Evolutionary conservation across 306 rosid genomes (phyloP).

Genomic region (Acacia acuminata): DNA sequence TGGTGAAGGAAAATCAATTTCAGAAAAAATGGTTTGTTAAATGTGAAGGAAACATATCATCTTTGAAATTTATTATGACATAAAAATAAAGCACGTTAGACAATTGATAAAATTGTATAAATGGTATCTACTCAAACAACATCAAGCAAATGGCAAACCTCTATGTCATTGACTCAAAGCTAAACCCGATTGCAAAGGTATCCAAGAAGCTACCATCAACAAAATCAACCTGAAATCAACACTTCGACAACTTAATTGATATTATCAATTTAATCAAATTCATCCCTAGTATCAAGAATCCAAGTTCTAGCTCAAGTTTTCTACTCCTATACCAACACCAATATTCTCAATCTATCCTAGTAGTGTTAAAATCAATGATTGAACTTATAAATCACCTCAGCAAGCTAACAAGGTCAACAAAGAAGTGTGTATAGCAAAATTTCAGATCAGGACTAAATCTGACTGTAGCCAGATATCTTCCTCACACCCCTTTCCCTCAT

Average conservation of each 20-base stretch:
- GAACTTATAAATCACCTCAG: background rate
- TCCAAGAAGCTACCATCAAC: background rate
- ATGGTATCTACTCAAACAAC: background rate
- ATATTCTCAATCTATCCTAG: background rate
- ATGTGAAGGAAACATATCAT: background rate
- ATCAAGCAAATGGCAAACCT: background rate
- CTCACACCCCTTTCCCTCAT: slow-evolving; percentile 62
- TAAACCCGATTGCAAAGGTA: background rate
- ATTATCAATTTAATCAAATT: background rate
- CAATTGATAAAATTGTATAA: background rate
- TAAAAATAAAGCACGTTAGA: background rate
- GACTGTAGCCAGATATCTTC: slow-evolving; percentile 70
- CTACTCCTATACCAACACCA: background rate
- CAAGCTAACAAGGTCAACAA: background rate
- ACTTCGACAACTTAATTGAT: background rate
- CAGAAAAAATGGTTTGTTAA: background rate
- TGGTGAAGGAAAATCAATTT: background rate
- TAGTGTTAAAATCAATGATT: background rate
- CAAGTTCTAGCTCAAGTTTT: background rate
- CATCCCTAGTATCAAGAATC: background rate
- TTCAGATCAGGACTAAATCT: slow-evolving; percentile 32
- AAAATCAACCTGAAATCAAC: background rate
- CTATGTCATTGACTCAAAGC: background rate
- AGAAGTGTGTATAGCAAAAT: background rate
- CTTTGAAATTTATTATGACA: background rate